Conservation (phyloP, 176 grass and related monocot genomes). For the Oryza meyeriana region DNA sequence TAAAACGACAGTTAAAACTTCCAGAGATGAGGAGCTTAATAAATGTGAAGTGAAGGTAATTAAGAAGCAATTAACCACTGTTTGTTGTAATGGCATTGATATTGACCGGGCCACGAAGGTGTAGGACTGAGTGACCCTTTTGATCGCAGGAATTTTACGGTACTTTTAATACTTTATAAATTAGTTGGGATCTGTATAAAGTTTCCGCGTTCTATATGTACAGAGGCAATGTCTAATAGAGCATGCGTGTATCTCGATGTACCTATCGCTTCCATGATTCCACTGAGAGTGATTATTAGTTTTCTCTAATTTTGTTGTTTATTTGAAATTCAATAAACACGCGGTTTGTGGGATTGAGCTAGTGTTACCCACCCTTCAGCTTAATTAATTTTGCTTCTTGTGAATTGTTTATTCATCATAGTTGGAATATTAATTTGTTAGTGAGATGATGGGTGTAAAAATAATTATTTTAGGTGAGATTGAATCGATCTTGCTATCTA, state of each 20-base stretch:
- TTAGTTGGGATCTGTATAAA: not conserved
- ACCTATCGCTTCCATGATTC: not conserved
- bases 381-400: not conserved
- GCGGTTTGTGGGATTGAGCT: not conserved
- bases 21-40: not conserved
- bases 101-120: too few species aligned
- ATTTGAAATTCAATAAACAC: not conserved
- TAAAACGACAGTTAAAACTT: not conserved
- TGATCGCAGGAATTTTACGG: not conserved
- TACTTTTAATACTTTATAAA: not conserved
- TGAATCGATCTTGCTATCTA: not conserved
- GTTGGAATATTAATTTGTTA: not conserved
- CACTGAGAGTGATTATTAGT: not conserved
- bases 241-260: not conserved
- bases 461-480: not conserved
- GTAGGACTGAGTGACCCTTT: not conserved
- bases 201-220: not conserved
- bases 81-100: not conserved
- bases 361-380: not conserved
- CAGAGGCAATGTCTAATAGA: not conserved
- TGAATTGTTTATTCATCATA: not conserved
- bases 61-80: not conserved
- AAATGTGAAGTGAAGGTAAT: not conserved
- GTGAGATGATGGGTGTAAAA: not conserved
- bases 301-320: not conserved